Percentiles rank a stretch among this genome's conserved stretches.
These are phyloP conservation scores for Diplotaxis tenuifolia DNA, from an alignment of 345 rosid species.

Conservation along the genomic window DNA sequence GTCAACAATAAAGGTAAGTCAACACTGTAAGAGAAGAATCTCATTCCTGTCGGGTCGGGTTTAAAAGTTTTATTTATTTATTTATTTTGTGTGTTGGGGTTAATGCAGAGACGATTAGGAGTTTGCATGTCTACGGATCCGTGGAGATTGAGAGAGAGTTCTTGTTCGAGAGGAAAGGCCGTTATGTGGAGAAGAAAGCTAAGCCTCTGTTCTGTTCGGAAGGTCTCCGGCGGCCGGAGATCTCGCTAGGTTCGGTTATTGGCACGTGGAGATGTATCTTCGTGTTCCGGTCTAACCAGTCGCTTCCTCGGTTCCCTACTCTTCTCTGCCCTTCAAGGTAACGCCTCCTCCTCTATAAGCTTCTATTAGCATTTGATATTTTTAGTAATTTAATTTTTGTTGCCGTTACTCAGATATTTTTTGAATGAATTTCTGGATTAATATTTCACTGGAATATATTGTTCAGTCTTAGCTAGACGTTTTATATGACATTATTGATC, in stretches of 20 bases:
- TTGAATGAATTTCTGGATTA: neutral
- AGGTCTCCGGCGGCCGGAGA: constrained; percentile 30
- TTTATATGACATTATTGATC: too few species aligned
- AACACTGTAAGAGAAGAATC: neutral
- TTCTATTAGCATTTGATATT: constrained; percentile 5
- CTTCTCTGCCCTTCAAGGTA: constrained; percentile 43
- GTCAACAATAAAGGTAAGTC: constrained; percentile 33
- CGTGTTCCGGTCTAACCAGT: constrained; percentile 30
- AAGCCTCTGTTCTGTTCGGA: constrained; percentile 30
- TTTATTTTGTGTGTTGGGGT: neutral
- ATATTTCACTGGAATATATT: neutral
- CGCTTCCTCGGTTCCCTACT: constrained; percentile 34
- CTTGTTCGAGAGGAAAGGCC: constrained; percentile 20
- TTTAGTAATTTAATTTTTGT: neutral
- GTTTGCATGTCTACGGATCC: constrained; percentile 47
- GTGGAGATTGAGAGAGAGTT: constrained; percentile 42
- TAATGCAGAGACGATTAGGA: constrained; percentile 42
- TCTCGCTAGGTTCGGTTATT: constrained; percentile 27
- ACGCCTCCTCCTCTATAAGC: neutral
- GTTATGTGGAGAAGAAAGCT: constrained; percentile 34
- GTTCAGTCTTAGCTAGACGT: too few species aligned
- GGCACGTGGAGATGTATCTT: constrained; percentile 42
- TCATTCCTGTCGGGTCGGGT: constrained; percentile 6
- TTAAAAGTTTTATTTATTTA: neutral
- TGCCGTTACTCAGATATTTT: neutral